Percentiles rank a stretch among this genome's conserved stretches.
These are phyloP conservation scores for Saccharomycopsis babjevae DNA, from an alignment of 805 yeast genomes.

Conservation along the genomic window DNA sequence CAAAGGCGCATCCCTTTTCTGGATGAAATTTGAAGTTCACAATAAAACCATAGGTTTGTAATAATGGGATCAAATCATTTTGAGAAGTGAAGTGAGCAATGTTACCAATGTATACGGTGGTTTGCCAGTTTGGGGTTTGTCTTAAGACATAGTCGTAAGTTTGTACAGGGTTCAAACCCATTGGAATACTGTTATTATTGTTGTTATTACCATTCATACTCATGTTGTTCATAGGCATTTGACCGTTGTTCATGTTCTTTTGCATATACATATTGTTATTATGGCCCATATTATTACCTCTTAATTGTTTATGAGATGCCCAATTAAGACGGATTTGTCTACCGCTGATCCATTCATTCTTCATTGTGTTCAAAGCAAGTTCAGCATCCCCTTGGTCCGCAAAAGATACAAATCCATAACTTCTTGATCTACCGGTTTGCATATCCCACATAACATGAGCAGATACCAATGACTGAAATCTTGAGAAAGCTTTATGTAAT, in stretches of 20 bases:
- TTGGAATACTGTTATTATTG: constrained; percentile 11
- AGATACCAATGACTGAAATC: constrained; percentile 53
- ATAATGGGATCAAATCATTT: constrained; percentile 58
- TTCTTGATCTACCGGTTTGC: constrained; percentile 87
- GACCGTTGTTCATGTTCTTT: background rate
- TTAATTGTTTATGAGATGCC: constrained; percentile 65
- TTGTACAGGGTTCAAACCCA: constrained; percentile 32
- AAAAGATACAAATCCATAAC: constrained; percentile 85
- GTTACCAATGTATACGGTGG: constrained; percentile 83
- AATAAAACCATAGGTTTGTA: constrained; percentile 74
- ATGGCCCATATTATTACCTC: constrained; percentile 21
- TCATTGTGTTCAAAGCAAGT: constrained; percentile 59
- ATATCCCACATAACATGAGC: constrained; percentile 97
- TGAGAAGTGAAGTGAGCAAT: constrained; percentile 69
- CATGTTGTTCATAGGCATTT: constrained; percentile 5
- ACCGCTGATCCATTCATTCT: constrained; percentile 62
- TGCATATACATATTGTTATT: constrained; percentile 19
- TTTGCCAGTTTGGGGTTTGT: constrained; percentile 74
- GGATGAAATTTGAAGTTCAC: constrained; percentile 73
- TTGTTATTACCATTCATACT: constrained; percentile 18
- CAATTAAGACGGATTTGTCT: constrained; percentile 77
- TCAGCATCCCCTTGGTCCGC: constrained; percentile 59
- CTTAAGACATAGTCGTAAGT: constrained; percentile 61
- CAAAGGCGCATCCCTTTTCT: constrained; percentile 82
- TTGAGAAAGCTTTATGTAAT: constrained; percentile 45